Base-by-base conservation (phyloP, 805 yeast species). In the Jamesozyma spencerorum region DNA sequence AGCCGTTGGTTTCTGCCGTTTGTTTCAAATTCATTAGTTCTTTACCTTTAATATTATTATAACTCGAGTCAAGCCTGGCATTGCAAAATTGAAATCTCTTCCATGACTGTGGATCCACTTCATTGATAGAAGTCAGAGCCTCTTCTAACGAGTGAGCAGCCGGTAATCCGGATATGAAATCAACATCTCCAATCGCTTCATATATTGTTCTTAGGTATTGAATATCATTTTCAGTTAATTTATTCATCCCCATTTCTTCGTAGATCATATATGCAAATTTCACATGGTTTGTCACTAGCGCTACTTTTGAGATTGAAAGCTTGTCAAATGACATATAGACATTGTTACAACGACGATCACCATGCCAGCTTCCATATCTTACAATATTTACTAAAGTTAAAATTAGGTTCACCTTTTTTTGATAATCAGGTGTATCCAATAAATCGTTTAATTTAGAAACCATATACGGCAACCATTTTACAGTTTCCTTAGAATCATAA, bases 91-190 rank as follows among this genome's bases (percentile, higher is more conserved):
- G 65, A 28, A 81, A 62, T 33, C 63, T 53, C 42, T 70, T 70
- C 64, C 65, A 57, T 1, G 66, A 38, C 6, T 65, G 53, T 3
- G 56, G 50, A 1, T 55, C 55, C 3, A 57, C 51, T 18, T 58
- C 47, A 11, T 61, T 58, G 1, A 75, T 53, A 14, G 69, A 60
- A 6, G 62, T 53, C 10, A 79, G 47, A 0, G 84, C 81, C 43
- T 70, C 70, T 0, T 66, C 65, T 5, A 85, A 51, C 0, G 77
- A 63, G 1, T 81, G 72, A 17, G 69, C 65, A 12, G 72, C 70
- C 0, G 88, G 85, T 8, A 84, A 58, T 0, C 94, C 94, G 47
- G 70, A 69, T 4, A 74, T 54, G 31, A 84, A 58, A 54, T 86
- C 95, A 2, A 67, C 62, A 42, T 81, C 86, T 37, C 72, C 76